These are phyloP conservation scores for Trametes coccinea DNA, from an alignment of 768 basidiomycete genomes.

Conservation along the genomic window DNA sequence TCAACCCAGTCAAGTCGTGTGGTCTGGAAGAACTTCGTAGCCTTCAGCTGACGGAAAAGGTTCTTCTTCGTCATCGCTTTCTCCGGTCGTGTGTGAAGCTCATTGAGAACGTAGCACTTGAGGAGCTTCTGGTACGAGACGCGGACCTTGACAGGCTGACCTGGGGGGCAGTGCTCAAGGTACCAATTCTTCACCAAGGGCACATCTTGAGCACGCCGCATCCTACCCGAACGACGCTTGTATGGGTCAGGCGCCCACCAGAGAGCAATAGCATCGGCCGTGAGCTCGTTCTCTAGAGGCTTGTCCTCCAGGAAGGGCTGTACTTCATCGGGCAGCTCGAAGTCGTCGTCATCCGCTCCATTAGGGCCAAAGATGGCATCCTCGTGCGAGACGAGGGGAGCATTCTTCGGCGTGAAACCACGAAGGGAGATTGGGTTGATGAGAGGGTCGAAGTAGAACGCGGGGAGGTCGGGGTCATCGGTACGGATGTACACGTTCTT, in stretches of 20 bases:
- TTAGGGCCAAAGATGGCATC: slow-evolving; percentile 91
- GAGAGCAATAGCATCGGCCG: slow-evolving; percentile 94
- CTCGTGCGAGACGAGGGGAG: slow-evolving; percentile 83
- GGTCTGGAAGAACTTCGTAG: slow-evolving; percentile 99
- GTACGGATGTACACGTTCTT: slow-evolving; percentile 99
- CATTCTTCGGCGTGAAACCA: slow-evolving; percentile 80
- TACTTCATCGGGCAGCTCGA: slow-evolving; percentile 77
- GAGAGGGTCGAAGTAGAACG: slow-evolving; percentile 98
- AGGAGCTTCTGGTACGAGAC: slow-evolving; percentile 98
- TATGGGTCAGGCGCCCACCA: slow-evolving; percentile 99
- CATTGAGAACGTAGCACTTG: slow-evolving; percentile 95
- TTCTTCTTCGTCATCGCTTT: slow-evolving; percentile 99
- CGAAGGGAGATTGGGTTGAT: slow-evolving; percentile 97
- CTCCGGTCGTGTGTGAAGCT: slow-evolving; percentile 83
- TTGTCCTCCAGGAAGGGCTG: slow-evolving; percentile 80
- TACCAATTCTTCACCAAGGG: slow-evolving; percentile 99
- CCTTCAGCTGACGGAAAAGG: slow-evolving; percentile 91
- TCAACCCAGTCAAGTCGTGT: slow-evolving; percentile 99
- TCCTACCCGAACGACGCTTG: slow-evolving; percentile 86
- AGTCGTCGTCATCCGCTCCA: slow-evolving; percentile 81
- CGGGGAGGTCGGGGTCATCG: slow-evolving; percentile 98
- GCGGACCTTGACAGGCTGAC: slow-evolving; percentile 95
- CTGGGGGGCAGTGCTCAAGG: slow-evolving; percentile 95
- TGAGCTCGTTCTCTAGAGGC: slow-evolving; percentile 84
- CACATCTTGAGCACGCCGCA: slow-evolving; percentile 92